Percentiles rank a stretch among this genome's conserved stretches.
phyloP scores from a whole-genome alignment of 345 rosid species.

The Arabis hirsuta region DNA sequence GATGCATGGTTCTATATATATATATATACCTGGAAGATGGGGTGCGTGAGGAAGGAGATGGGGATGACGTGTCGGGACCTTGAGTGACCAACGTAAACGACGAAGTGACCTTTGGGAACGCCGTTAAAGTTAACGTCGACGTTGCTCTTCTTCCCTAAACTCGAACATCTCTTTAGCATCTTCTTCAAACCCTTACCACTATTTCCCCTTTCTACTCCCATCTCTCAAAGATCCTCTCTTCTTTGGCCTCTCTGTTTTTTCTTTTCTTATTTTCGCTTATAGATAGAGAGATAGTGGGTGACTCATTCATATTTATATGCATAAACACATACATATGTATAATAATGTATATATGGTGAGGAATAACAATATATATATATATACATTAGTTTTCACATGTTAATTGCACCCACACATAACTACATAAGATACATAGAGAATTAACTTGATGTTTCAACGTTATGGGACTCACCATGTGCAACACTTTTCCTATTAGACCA shows the following conservation, averaged over 20 bases:
- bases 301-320: conserved; percentile 40
- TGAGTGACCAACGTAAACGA: conserved; percentile 79
- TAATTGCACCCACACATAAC: conserved; percentile 22
- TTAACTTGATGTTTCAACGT: conserved; percentile 29
- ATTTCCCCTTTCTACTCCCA: conserved; percentile 36
- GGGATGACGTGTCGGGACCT: conserved; percentile 79
- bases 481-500: not conserved
- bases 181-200: conserved; percentile 45
- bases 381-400: conserved; percentile 9
- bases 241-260: not conserved
- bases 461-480: conserved; percentile 46
- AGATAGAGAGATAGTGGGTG: conserved; percentile 28
- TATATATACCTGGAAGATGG: conserved; percentile 56
- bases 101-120: conserved; percentile 91
- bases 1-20: not conserved
- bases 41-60: conserved; percentile 68
- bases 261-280: conserved; percentile 8
- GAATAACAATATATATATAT: not conserved
- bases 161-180: conserved; percentile 62
- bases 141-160: conserved; percentile 59
- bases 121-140: conserved; percentile 51
- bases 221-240: conserved; percentile 1
- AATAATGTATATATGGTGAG: not conserved
- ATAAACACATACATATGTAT: conserved; percentile 8
- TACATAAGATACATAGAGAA: conserved; percentile 6